These are phyloP conservation scores for Aureobasidium sp. DNA, from an alignment of 2,329 filamentous ascomycete genomes.

Conservation along the genomic window DNA sequence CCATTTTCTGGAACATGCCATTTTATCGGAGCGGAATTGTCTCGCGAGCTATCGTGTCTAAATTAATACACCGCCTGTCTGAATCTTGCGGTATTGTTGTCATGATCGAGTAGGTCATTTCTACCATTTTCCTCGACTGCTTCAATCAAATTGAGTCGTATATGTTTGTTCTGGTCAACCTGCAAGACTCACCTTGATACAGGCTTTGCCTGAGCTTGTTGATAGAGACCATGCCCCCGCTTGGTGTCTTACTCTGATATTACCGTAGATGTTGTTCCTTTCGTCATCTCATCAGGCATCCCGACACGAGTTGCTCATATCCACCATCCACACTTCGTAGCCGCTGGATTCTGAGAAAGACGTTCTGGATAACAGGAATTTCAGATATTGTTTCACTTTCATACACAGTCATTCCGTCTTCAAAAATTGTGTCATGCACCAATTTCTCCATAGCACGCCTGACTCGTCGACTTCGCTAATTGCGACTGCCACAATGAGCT, in stretches of 20 bases:
- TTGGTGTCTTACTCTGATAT: not conserved
- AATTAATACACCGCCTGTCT: too few relatives aligned
- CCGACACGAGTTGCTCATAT: conserved; percentile 4
- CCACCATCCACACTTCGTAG: not conserved
- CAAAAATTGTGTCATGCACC: not conserved
- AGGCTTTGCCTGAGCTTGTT: too few relatives aligned
- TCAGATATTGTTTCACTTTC: conserved; percentile 7
- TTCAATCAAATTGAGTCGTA: too few relatives aligned
- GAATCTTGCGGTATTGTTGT: too few relatives aligned
- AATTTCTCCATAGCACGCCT: conserved; percentile 3
- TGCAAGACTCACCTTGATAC: too few relatives aligned
- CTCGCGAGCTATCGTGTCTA: too few relatives aligned
- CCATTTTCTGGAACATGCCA: too few relatives aligned
- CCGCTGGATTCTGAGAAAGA: not conserved
- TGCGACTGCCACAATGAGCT: not conserved
- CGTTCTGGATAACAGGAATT: not conserved
- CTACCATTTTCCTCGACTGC: too few relatives aligned
- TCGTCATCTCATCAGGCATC: not conserved
- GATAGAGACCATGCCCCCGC: too few relatives aligned
- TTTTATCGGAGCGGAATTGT: too few relatives aligned
- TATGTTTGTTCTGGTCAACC: too few relatives aligned
- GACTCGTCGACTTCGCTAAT: conserved; percentile 7
- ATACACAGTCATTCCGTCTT: not conserved
- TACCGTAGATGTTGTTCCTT: not conserved
- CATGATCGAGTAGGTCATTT: too few relatives aligned